Conservation (phyloP, 192 early-diverging fungal genomes). For the Ambispora gerdemannii region DNA sequence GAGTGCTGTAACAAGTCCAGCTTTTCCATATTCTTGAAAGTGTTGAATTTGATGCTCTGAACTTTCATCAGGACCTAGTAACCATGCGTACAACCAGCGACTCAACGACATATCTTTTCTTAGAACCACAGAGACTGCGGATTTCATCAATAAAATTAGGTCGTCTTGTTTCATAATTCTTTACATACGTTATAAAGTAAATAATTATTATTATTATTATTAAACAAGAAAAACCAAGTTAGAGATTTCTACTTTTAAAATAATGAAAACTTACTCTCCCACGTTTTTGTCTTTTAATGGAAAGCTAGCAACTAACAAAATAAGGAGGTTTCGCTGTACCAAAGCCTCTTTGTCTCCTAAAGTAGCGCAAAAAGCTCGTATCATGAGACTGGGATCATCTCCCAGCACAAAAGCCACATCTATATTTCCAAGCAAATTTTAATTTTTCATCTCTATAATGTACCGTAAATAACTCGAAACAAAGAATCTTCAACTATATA, state of each 20-base stretch:
- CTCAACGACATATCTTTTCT: conserved; percentile 94
- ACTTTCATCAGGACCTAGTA: conserved; percentile 55
- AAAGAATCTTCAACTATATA: not conserved
- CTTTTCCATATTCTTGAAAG: conserved; percentile 54
- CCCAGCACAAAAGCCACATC: conserved; percentile 70
- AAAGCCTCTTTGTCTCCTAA: conserved; percentile 72
- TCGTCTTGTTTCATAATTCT: conserved; percentile 67
- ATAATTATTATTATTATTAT: conserved; percentile 5
- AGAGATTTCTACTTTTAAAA: not conserved
- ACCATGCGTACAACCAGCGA: conserved; percentile 87
- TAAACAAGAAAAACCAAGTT: not conserved
- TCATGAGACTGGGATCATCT: conserved; percentile 66
- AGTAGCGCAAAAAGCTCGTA: conserved; percentile 69
- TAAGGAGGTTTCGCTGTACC: conserved; percentile 80
- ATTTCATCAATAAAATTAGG: conserved; percentile 60
- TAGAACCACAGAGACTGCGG: conserved; percentile 77
- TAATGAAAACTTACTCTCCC: conserved; percentile 5
- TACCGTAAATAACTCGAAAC: not conserved
- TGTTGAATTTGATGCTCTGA: conserved; percentile 44
- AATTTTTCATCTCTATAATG: not conserved
- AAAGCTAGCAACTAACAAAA: conserved; percentile 75
- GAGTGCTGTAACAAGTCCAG: conserved; percentile 52
- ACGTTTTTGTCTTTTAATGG: conserved; percentile 56
- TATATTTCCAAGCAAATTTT: conserved; percentile 27
- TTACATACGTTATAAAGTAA: not conserved